Evolutionary conservation across 257 asterid genomes (phyloP), one percentile per base, ranked within the genome.

Genomic region (Datura wrightii): DNA sequence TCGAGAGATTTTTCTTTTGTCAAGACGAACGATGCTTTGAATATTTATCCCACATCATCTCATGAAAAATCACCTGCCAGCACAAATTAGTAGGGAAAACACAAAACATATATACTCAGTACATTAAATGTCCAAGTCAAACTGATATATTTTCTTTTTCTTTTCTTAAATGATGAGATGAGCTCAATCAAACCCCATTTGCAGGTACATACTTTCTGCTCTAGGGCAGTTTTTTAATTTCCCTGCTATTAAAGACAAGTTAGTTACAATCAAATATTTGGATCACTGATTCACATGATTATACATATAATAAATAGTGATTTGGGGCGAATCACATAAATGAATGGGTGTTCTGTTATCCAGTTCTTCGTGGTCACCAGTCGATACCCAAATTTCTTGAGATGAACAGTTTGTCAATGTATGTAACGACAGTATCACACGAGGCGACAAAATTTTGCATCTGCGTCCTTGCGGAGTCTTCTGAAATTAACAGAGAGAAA

Each of bases 361-460:
- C 62, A 48, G 62, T 50, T 50, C 13, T 50, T 50, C 13, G 31
- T 4, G 44, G 31, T 92, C 90, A 96, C 99, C 99, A 96, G 83
- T 96, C 94, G 54, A 83, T 89, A 42, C 98, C 99, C 86, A 96
- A 85, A 83, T 89, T 87, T 89, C 93, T 92, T 2, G 94, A 80
- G 83, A 86, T 84, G 86, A 94, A 94, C 79, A 96, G 98, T 86
- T 92, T 90, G 66, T 96, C 95, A 58, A 96, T 85, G 66, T 96
- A 93, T 71, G 59, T 14, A 41, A 94, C 71, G 9, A 96, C 94
- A 5, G 88, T 86, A 70, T 81, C 89, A 55, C 93, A 90, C 3
- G 97, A 85, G 52, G 90, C 85, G 42, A 93, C 79, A 70, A 87
- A 96, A 85, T 59, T 91, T 88, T 92, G 95, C 99, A 96, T 96